Conservation (phyloP, 2,329 filamentous ascomycete species). For the Calonectria henricotiae region DNA sequence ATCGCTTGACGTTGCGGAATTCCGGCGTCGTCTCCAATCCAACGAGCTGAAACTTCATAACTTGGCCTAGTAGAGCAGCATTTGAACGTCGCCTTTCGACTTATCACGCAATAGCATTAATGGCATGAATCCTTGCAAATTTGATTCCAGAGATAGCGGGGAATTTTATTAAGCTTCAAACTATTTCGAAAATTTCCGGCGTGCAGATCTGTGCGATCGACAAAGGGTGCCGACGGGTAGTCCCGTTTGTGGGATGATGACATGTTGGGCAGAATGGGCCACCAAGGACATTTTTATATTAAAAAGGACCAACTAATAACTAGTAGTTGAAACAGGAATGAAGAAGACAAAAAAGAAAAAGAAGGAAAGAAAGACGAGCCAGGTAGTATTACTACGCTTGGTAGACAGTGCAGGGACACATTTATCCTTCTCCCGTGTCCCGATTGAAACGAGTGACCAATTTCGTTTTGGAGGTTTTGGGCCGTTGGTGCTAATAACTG, state of each 20-base stretch:
- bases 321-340: no score
- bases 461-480: no score
- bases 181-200: not conserved
- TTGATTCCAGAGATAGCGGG: not conserved
- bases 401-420: no score
- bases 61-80: not conserved
- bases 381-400: no score
- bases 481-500: no score
- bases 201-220: constrained; percentile 15
- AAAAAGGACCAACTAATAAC: no score
- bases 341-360: not conserved
- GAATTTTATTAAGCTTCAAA: not conserved
- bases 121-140: not conserved
- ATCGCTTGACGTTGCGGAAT: constrained; percentile 19
- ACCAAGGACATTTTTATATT: no score
- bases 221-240: constrained; percentile 1
- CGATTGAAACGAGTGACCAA: no score
- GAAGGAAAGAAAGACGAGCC: not conserved
- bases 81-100: no score
- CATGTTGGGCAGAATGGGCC: not conserved
- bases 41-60: not conserved
- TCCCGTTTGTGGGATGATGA: not conserved
- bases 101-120: no score
- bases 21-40: not conserved
- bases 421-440: no score